Evolutionary conservation across 1,139 yeast species (phyloP).

Genomic region (Groenewaldozyma auringiensis): DNA sequence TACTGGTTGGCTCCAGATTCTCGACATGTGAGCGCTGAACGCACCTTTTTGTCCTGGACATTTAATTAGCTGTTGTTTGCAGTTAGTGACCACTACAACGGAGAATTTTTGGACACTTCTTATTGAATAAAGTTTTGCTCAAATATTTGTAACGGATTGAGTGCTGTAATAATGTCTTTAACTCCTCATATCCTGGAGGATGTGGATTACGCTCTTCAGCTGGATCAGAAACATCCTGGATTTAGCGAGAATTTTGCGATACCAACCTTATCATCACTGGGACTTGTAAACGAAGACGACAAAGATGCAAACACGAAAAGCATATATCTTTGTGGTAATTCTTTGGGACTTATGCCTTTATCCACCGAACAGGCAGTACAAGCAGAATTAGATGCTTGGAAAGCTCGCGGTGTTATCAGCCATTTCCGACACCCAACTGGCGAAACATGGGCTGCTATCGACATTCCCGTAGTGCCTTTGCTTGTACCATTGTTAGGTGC

Average conservation of each 20-base stretch:
- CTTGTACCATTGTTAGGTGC: conserved; percentile 76
- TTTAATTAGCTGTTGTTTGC: too few species aligned
- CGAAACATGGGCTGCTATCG: conserved; percentile 73
- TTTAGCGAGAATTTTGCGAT: conserved; percentile 42
- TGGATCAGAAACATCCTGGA: conserved; percentile 37
- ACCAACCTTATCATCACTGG: conserved; percentile 54
- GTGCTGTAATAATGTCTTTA: too few species aligned
- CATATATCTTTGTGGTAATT: conserved; percentile 80
- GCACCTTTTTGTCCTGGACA: too few species aligned
- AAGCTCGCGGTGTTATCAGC: conserved; percentile 68
- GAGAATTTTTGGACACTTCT: too few species aligned
- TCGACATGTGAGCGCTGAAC: too few species aligned
- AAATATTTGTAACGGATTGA: too few species aligned
- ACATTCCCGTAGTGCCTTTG: conserved; percentile 61
- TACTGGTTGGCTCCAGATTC: too few species aligned
- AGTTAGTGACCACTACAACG: too few species aligned
- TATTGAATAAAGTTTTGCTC: too few species aligned
- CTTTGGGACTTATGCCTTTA: conserved; percentile 82
- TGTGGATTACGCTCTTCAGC: conserved; percentile 20
- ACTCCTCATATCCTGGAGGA: neutral
- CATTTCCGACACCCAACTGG: conserved; percentile 59
- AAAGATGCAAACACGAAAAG: conserved; percentile 25
- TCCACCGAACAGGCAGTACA: conserved; percentile 49
- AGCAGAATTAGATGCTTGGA: conserved; percentile 77
- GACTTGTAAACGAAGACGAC: conserved; percentile 26